Base-by-base conservation (phyloP, 306 rosid genomes). In the Prunus mume region DNA sequence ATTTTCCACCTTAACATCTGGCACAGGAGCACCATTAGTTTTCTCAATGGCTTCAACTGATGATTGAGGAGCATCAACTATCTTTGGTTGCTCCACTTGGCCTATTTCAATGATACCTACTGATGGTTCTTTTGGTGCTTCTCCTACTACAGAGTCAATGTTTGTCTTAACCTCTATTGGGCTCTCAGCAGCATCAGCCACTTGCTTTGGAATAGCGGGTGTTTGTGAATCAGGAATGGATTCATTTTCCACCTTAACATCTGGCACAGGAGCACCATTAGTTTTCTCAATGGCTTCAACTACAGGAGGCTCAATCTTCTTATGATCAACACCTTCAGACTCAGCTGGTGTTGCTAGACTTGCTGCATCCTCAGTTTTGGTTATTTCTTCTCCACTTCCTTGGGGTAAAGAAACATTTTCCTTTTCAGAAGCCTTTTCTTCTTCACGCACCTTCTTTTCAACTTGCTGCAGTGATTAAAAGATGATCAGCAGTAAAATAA, bases 381-480 rank as follows among this genome's bases (percentile, higher is more conserved):
- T 81, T 15, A 32, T 56, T 65, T 78, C 82, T 41, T 73, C 85
- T 76, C 67, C 87, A 57, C 69, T 82, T 65, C 78, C 86, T 56
- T 83, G 79, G 68, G 83, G 64, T 66, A 73, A 65, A 28, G 81
- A 67, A 73, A 47, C 74, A 0, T 41, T 74, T 70, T 56, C 79
- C 50, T 87, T 71, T 69, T 72, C 86, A 38, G 62, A 71, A 41
- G 65, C 81, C 75, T 83, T 80, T 54, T 45, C 81, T 46, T 73
- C 93, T 41, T 84, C 85, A 60, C 78, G 83, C 65, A 81, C 80
- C 73, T 80, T 73, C 76, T 87, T 87, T 76, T 83, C 94, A 47
- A 76, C 77, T 70, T 81, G 74, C 90, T 91, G 62, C 50, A 75
- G 56, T 79, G 55, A 65, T 68, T 69, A 46, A 52, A 24, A 75